Percentiles rank a stretch among this genome's conserved stretches.
phyloP scores from a whole-genome alignment of 768 basidiomycete genomes.

The Lactifluus piperatus region DNA sequence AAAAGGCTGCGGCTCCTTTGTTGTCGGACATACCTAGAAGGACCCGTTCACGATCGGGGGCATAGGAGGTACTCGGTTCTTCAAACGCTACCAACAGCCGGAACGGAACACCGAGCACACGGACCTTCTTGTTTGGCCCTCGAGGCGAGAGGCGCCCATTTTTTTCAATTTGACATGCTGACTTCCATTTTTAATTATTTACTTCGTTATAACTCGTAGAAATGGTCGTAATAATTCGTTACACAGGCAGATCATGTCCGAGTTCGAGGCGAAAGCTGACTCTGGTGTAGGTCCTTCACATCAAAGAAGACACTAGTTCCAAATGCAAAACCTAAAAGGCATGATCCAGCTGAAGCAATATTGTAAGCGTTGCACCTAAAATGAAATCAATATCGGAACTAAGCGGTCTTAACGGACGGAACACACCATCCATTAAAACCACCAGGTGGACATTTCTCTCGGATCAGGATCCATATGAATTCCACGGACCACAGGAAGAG shows the following conservation, averaged over 20 bases:
- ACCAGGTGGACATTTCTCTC: conserved; percentile 56
- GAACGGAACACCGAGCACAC: not conserved
- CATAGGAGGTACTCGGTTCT: conserved; percentile 6
- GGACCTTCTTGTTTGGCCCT: not conserved
- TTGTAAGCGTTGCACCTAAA: conserved; percentile 67
- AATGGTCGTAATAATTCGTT: not conserved
- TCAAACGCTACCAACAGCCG: not conserved
- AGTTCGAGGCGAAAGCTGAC: conserved; percentile 56
- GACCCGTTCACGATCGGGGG: conserved; percentile 6
- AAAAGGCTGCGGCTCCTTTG: not conserved
- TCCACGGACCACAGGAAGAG: conserved; percentile 46
- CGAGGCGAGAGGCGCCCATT: not conserved
- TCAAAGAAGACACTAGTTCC: conserved; percentile 52
- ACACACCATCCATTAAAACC: conserved; percentile 55
- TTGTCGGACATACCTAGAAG: not conserved
- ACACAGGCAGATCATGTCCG: conserved; percentile 28
- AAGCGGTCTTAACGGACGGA: not conserved
- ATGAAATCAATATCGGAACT: conserved; percentile 5
- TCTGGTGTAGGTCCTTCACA: conserved; percentile 54
- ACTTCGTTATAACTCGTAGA: not conserved
- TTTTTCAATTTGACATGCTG: not conserved
- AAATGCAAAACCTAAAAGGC: conserved; percentile 48
- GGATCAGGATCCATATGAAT: conserved; percentile 53
- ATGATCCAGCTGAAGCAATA: conserved; percentile 52
- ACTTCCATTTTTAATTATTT: not conserved